Conservation (phyloP, 306 rosid species). For the Lablab purpureus region DNA sequence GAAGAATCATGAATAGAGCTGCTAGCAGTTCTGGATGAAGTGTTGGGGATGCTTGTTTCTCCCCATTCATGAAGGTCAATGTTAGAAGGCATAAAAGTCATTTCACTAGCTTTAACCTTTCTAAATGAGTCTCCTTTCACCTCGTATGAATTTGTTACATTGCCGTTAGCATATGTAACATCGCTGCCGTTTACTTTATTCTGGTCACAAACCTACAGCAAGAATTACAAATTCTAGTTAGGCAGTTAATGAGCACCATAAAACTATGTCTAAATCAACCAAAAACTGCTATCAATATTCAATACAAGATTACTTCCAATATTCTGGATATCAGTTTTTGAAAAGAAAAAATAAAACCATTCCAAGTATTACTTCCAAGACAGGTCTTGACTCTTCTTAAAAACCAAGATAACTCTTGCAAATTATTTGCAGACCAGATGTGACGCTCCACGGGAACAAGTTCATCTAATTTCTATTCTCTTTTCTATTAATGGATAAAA, state of each 20-base stretch:
- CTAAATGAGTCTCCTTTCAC: conserved; percentile 52
- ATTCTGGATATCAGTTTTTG: not conserved
- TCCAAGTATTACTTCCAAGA: not conserved
- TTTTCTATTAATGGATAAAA: not conserved
- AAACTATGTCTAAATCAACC: conserved; percentile 11
- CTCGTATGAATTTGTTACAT: conserved; percentile 45
- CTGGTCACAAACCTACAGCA: conserved; percentile 61
- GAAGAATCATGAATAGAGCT: conserved; percentile 57
- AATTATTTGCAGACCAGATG: not conserved
- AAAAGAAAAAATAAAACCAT: not conserved
- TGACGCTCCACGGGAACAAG: not conserved
- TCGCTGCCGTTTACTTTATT: conserved; percentile 50
- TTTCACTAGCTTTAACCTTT: conserved; percentile 57
- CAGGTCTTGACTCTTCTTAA: not conserved
- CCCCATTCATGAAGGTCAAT: conserved; percentile 59
- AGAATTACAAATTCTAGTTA: conserved; percentile 28
- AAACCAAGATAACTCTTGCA: not conserved
- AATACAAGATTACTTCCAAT: not conserved
- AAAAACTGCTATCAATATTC: not conserved
- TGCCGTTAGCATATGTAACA: conserved; percentile 42
- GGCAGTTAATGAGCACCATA: conserved; percentile 17
- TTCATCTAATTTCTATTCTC: not conserved
- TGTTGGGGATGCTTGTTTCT: conserved; percentile 48
- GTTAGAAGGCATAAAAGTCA: conserved; percentile 56
- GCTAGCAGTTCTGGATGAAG: conserved; percentile 59